Evolutionary conservation across 2,329 filamentous ascomycete species (phyloP), one percentile per base, ranked within the genome.

Genomic region (Pezicula carpinea): DNA sequence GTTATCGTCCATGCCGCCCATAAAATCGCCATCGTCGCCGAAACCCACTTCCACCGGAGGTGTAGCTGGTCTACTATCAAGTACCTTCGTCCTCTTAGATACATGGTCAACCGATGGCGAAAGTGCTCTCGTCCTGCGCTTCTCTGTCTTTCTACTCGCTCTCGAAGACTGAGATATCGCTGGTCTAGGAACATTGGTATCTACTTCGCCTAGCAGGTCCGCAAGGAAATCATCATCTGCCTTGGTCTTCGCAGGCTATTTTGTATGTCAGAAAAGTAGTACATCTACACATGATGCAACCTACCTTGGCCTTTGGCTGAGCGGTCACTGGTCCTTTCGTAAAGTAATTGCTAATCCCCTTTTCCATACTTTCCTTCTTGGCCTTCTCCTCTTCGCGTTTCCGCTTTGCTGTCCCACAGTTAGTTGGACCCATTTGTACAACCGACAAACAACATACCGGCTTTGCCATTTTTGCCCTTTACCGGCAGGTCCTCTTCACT

Each of bases 261-360:
- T 6, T 32, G 43, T 22, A 22, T 51, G 49, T 68, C 43, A 66
- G 59, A 17, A 47, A 23, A n/a, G 15, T 33, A 23, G 11, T 10
- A 19, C 22, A 2, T 29, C 5, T 11, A 33, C 21, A 7, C 33
- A 6, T 8, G n/a, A 29, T 33, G 4, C 45, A 48, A 22, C 67
- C 49, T 67, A 91, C 89, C 78, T 96, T 97, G 15, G 86, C 76
- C 64, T 96, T 97, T 13, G 84, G 74, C 48, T 83, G 83, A 43
- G 77, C 67, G 54, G 77, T 77, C 50, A 74, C 73, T 29, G 80
- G 78, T 46, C 89, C 89, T 58, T 86, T 87, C 56, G 80, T 92
- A 65, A 99, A 97, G 69, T 95, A 99, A 60, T 95, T 92, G 68
- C 85, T 90, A 64, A 99, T 97, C 58, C 90, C 87, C 61, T 87